Evolutionary conservation across 2,329 filamentous ascomycete genomes (phyloP), one percentile per base, ranked within the genome.

Genomic region (Aspergillus jensenii): DNA sequence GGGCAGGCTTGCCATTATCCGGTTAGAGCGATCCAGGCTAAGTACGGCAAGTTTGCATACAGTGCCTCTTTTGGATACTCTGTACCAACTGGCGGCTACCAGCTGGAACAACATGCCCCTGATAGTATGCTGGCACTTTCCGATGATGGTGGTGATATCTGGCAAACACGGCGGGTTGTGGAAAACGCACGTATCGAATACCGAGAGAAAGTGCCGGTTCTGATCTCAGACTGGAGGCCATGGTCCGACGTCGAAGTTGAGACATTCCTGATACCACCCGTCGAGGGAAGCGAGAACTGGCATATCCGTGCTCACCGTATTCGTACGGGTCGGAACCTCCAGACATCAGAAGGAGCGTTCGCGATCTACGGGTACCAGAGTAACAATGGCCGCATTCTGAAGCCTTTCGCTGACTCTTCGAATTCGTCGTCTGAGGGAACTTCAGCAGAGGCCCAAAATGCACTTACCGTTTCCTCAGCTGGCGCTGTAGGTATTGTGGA

Each of bases 1-100:
- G 90, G 90, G 1, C 90, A 93, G 71, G 87, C 87, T n/a, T 93
- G 90, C 73, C 87, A 89, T 71, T 93, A 93, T 69, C 87, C 90
- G 0, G 87, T 93, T 79, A 90, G 90, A 73, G 89, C 88, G 54
- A 90, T 89, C 0, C 89, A 93, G 71, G 88, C 90, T 60, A 93
- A 93, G 68, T 93, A 93, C 72, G 90, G 90, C 47, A 84, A 85
- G 59, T 92, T 93, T 69, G 89, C 89, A 6, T 93, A 93, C 46
- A 89, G 86, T 67, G 87, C 87, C 52, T 84, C 87, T 0, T 93
- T 90, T 71, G 89, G 82, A 19, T 93, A 92, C 75, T 90, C 87
- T 0, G 90, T 92, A 0, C 89, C 90, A 0, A 90, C 89, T 0
- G 90, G 90, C 0, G 82, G 86, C 17, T 90, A 91, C 72, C 87